Base-by-base conservation (phyloP, 257 asterid genomes). In the Nicotiana obtusifolia region DNA sequence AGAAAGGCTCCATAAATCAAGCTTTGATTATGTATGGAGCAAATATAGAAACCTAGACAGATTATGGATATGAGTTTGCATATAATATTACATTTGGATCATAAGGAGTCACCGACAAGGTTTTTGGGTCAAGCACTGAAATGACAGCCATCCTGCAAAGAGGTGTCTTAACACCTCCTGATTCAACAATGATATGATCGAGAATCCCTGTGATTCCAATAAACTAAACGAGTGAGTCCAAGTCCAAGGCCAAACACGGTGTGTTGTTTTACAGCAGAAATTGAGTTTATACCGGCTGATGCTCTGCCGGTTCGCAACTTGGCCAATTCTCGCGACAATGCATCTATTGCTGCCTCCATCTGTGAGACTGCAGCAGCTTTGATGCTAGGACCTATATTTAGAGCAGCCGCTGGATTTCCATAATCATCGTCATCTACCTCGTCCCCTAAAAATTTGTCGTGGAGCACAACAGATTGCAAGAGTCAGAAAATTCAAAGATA, bases 291-390 rank as follows among this genome's bases (percentile, higher is more conserved):
- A 95, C 99, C 99, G 33, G 91, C 53, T 7, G 98, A 94, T 3
- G 99, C 99, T 78, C 99, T 89, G 79, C 98, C 99, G 33, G 98
- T 92, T 60, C 98, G 93, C 89, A 95, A 80, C 80, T 95, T 95
- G 37, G 92, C 37, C 88, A 95, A 87, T 84, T 95, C 99, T 78
- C 99, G 95, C 0, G 98, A 89, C 66, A 95, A 84, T 0, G 99
- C 88, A 64, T 95, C 99, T 80, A 92, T 83, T 67, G 99, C 96
- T 11, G 97, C 89, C 78, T 90, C 97, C 99, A 95, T 95, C 86
- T 87, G 99, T 2, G 92, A 86, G 9, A 78, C 76, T 7, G 98
- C 88, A 35, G 88, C 35, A 61, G 92, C 85, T 86, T 92, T 95
- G 47, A 87, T 83, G 44, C 78, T 84, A 41, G 87, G 84, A 44